phyloP scores from a whole-genome alignment of 768 basidiomycete genomes.

The Lactifluus hygrophoroides region DNA sequence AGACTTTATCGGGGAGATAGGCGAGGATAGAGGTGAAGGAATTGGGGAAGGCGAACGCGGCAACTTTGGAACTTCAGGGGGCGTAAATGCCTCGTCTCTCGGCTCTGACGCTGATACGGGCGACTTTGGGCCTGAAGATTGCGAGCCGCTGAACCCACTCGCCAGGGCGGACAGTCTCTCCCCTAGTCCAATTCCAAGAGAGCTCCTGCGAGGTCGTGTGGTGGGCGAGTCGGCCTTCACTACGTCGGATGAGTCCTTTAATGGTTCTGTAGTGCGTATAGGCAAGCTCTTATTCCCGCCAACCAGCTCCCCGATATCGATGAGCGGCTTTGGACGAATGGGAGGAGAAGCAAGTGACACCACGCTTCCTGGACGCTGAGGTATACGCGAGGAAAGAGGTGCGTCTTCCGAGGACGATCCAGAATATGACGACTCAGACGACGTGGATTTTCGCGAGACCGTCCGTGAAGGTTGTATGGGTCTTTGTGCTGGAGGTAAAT shows the following conservation, averaged over 20 bases:
- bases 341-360: slow-evolving; percentile 24
- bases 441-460: slow-evolving; percentile 21
- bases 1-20: neutral
- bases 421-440: slow-evolving; percentile 23
- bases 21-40: slow-evolving; percentile 2
- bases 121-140: slow-evolving; percentile 2
- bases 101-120: neutral
- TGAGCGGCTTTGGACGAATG: slow-evolving; percentile 35
- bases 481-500: neutral
- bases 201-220: slow-evolving; percentile 11
- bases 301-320: slow-evolving; percentile 27
- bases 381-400: slow-evolving; percentile 54
- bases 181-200: slow-evolving; percentile 13
- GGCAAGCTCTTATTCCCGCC: neutral
- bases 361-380: slow-evolving; percentile 60
- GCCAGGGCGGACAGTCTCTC: slow-evolving; percentile 16
- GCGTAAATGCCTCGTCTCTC: slow-evolving; percentile 14
- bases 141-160: slow-evolving; percentile 9
- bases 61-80: slow-evolving; percentile 14
- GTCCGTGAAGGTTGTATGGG: slow-evolving; percentile 1
- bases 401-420: slow-evolving; percentile 48
- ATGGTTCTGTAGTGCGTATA: neutral
- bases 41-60: slow-evolving; percentile 18
- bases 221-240: neutral
- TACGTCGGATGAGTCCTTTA: neutral